These are phyloP conservation scores for Apophysomyces elegans DNA, from an alignment of 371 early-diverging fungal species.

Conservation along the genomic window DNA sequence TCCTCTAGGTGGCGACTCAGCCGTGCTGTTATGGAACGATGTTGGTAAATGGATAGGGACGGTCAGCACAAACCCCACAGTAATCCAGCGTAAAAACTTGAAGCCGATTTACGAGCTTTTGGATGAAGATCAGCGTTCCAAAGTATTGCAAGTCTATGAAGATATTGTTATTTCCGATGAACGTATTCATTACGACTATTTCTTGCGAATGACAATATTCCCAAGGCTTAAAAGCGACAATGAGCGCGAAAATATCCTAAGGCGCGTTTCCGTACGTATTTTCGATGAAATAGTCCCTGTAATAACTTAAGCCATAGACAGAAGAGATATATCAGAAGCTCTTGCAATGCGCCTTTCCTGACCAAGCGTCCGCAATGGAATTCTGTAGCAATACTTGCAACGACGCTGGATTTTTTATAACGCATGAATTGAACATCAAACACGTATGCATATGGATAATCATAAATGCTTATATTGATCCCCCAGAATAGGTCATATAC, in stretches of 20 bases:
- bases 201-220: neutral
- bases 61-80: neutral
- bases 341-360: neutral
- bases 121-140: neutral
- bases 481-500: neutral
- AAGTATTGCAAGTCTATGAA: neutral
- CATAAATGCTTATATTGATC: neutral
- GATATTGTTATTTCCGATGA: neutral
- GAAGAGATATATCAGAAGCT: neutral
- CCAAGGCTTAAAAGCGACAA: neutral
- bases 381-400: neutral
- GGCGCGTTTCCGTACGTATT: no score
- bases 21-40: neutral
- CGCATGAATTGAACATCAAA: neutral
- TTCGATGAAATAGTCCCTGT: neutral
- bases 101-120: neutral
- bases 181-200: neutral
- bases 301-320: neutral
- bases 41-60: neutral
- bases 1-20: neutral
- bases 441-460: neutral
- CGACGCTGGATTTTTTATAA: neutral
- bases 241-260: no score
- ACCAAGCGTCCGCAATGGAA: neutral
- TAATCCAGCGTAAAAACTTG: neutral